Conservation (phyloP, 257 asterid genomes). For the Scutellaria minor region DNA sequence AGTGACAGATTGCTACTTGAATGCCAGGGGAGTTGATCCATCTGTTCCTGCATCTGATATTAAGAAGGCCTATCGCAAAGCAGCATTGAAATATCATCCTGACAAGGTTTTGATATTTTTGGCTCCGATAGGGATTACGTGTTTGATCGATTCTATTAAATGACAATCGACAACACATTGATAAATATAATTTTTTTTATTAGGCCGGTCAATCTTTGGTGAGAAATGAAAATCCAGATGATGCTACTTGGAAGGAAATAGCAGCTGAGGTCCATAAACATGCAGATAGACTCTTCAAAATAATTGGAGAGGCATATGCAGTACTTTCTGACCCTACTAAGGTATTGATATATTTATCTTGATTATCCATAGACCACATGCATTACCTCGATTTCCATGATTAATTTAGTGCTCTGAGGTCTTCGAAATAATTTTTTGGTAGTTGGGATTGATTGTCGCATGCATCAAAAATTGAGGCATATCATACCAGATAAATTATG, state of each 20-base stretch:
- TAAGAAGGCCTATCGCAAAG: conserved; percentile 89
- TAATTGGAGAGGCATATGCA: conserved; percentile 96
- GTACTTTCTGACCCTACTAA: conserved; percentile 90
- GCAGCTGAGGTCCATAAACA: conserved; percentile 78
- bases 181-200: conserved; percentile 21
- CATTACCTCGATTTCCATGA: conserved; percentile 23
- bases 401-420: conserved; percentile 1
- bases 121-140: conserved; percentile 29
- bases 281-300: conserved; percentile 90
- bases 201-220: conserved; percentile 86
- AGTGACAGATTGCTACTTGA: conserved; percentile 37
- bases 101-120: conserved; percentile 70
- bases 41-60: conserved; percentile 82
- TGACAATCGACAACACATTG: conserved; percentile 17
- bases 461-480: neutral
- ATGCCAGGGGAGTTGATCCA: conserved; percentile 87
- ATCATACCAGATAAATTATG: neutral
- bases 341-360: conserved; percentile 50
- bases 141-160: conserved; percentile 6
- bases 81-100: conserved; percentile 95
- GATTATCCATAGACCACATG: neutral
- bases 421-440: conserved; percentile 5
- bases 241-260: conserved; percentile 82
- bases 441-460: conserved; percentile 11
- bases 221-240: conserved; percentile 79